Evolutionary conservation across 148 eudicot species (phyloP).

Genomic region (Oxyria digyna): DNA sequence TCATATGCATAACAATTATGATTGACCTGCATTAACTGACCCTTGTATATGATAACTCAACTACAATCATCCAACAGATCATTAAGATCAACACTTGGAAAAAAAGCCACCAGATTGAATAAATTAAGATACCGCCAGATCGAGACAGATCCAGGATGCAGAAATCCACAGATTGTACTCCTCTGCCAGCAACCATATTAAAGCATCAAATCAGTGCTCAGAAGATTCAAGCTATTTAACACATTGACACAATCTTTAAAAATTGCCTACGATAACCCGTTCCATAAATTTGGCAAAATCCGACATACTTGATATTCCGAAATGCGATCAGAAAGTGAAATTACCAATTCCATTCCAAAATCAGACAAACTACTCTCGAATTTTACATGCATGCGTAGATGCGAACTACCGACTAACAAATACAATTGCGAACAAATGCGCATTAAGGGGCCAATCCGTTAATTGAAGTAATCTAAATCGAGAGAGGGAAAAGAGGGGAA

Average conservation of each 20-base stretch:
- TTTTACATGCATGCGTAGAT: neutral
- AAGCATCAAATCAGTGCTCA: neutral
- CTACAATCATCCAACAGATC: neutral
- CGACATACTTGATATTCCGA: neutral
- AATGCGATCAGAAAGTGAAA: neutral
- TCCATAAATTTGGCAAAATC: neutral
- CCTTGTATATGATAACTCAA: neutral
- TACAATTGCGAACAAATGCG: neutral
- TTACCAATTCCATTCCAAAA: neutral
- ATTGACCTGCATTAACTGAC: neutral
- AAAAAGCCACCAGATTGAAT: neutral
- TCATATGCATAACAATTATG: neutral
- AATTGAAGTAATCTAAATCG: neutral
- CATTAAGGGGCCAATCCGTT: neutral
- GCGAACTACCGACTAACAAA: neutral
- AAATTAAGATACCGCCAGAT: neutral
- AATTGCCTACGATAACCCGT: neutral
- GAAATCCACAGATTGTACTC: neutral
- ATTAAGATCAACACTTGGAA: neutral
- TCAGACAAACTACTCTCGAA: neutral
- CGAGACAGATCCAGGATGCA: constrained; percentile 4
- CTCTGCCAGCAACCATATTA: neutral
- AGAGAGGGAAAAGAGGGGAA: neutral
- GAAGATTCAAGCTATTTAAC: neutral
- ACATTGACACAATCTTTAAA: neutral